Conservation (phyloP, 2,329 filamentous ascomycete species). For the Exophiala sp. region DNA sequence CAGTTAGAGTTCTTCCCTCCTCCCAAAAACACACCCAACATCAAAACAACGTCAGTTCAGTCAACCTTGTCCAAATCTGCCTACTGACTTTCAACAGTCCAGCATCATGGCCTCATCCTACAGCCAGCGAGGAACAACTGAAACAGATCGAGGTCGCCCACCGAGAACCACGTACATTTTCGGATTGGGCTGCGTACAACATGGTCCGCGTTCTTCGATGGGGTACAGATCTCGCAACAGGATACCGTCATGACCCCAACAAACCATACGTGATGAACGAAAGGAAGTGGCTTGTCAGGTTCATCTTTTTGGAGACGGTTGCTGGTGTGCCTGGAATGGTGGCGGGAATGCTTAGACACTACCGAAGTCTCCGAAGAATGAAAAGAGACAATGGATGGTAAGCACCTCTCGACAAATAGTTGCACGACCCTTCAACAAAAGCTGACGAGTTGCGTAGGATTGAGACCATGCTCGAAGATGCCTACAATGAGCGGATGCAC, state of each 20-base stretch:
- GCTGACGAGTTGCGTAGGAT: conserved; percentile 57
- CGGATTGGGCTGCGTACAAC: conserved; percentile 75
- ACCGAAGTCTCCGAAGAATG: conserved; percentile 77
- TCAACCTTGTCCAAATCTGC: conserved; percentile 1
- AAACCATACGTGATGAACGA: conserved; percentile 71
- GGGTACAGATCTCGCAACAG: conserved; percentile 77
- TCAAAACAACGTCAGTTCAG: conserved; percentile 25
- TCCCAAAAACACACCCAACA: conserved; percentile 50
- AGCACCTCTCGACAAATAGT: neutral
- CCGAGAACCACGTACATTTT: conserved; percentile 65
- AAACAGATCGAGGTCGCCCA: conserved; percentile 69
- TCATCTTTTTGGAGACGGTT: conserved; percentile 91
- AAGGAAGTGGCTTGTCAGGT: conserved; percentile 82
- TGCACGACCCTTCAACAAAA: neutral
- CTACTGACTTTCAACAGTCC: conserved; percentile 35
- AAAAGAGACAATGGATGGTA: conserved; percentile 88
- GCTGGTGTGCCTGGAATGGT: conserved; percentile 97
- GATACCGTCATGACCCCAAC: conserved; percentile 67
- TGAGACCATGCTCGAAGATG: conserved; percentile 83
- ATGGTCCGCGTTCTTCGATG: conserved; percentile 73
- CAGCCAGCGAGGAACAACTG: conserved; percentile 77
- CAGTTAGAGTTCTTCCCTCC: conserved; percentile 57
- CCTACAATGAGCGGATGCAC: conserved; percentile 92
- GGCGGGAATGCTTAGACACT: conserved; percentile 86
- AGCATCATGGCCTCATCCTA: conserved; percentile 28